Conservation (phyloP, 805 yeast species). For the Tetrapisispora iriomotensis region DNA sequence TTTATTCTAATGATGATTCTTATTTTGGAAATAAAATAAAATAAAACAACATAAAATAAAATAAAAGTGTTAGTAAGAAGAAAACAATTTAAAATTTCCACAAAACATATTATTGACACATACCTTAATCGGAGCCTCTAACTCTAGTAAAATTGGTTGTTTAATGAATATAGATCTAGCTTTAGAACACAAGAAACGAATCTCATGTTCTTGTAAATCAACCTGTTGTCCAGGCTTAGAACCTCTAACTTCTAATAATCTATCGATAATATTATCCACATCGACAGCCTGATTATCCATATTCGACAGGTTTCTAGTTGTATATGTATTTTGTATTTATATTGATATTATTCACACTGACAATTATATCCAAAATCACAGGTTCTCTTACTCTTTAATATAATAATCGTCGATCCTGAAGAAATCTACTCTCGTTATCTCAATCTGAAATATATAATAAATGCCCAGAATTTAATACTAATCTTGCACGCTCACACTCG, state of each 20-base stretch:
- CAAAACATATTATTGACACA: conserved; percentile 26
- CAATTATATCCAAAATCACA: no score
- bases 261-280: conserved; percentile 92
- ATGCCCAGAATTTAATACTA: no score
- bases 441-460: no score
- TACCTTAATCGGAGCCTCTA: conserved; percentile 93
- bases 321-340: no score
- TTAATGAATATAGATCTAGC: conserved; percentile 97
- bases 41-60: neutral
- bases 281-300: conserved; percentile 70
- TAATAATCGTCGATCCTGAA: no score
- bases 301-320: no score
- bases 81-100: no score
- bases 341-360: no score
- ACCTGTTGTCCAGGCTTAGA: conserved; percentile 98
- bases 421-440: no score
- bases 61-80: no score
- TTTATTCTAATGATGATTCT: neutral
- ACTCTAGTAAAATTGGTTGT: conserved; percentile 89
- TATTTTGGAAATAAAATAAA: neutral
- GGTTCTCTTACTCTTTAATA: no score
- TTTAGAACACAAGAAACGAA: conserved; percentile 89
- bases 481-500: no score
- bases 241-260: conserved; percentile 94
- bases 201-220: conserved; percentile 85